Evolutionary conservation across 108 stramenopile genomes (phyloP).

Genomic region (Chaetoceros tenuissimus): DNA sequence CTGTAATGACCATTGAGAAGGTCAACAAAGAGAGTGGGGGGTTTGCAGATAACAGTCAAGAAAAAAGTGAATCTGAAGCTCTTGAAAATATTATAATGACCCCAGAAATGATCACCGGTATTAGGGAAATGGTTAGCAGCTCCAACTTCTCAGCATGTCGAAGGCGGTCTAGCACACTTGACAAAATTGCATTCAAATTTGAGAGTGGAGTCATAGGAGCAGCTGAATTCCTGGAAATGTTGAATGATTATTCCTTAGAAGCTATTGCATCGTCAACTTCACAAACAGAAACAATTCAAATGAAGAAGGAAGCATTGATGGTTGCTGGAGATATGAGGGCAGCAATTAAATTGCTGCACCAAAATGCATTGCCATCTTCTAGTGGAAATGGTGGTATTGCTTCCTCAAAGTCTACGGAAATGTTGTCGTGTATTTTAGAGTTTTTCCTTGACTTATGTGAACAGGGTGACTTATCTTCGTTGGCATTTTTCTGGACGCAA

Average conservation of each 20-base stretch:
- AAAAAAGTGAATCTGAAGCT: conserved; percentile 3
- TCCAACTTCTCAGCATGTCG: conserved; percentile 18
- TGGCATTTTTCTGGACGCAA: conserved; percentile 83
- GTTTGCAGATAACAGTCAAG: not conserved
- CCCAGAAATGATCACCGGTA: conserved; percentile 13
- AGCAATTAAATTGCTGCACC: conserved; percentile 67
- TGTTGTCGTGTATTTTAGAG: conserved; percentile 70
- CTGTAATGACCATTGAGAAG: conserved; percentile 14
- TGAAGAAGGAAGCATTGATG: conserved; percentile 80
- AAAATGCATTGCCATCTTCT: conserved; percentile 43
- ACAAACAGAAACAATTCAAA: conserved; percentile 33
- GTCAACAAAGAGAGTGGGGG: not conserved
- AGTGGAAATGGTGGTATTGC: not conserved
- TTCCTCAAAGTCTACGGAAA: conserved; percentile 20
- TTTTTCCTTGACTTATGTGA: conserved; percentile 79
- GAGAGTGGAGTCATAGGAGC: conserved; percentile 40
- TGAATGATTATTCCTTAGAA: conserved; percentile 41
- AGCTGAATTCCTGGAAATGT: conserved; percentile 49
- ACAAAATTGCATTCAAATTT: conserved; percentile 30
- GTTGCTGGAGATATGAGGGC: conserved; percentile 86
- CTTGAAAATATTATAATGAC: not conserved
- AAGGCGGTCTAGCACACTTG: conserved; percentile 34
- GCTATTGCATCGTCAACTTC: conserved; percentile 26
- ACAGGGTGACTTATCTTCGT: conserved; percentile 63
- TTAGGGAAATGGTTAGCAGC: conserved; percentile 21